Conservation (phyloP, 176 grass and related monocot genomes). For the Carex littledalei region DNA sequence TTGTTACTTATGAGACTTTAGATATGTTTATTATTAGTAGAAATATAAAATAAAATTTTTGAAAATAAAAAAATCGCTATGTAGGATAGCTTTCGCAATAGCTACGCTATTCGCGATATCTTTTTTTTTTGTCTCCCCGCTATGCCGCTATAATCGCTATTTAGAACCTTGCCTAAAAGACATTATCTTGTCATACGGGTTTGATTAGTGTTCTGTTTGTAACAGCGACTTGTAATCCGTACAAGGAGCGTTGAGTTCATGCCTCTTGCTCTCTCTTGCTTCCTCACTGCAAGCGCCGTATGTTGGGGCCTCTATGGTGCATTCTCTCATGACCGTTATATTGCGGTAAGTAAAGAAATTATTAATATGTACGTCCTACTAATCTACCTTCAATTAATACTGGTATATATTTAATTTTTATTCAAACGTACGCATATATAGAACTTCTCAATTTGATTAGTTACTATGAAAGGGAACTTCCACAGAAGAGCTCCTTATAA, state of each 20-base stretch:
- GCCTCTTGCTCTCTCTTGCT: constrained; percentile 74
- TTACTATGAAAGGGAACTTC: neutral
- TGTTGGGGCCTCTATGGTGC: constrained; percentile 71
- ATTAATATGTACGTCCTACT: neutral
- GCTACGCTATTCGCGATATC: too few relatives aligned
- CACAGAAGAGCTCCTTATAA: neutral
- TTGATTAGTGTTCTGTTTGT: neutral
- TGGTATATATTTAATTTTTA: neutral
- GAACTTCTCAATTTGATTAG: neutral
- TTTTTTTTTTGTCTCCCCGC: too few relatives aligned
- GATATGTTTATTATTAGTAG: too few relatives aligned
- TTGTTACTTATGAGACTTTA: too few relatives aligned
- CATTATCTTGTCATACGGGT: neutral
- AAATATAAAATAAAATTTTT: too few relatives aligned
- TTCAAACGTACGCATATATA: neutral
- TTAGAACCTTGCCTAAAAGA: too few relatives aligned
- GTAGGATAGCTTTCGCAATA: too few relatives aligned
- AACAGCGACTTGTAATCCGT: constrained; percentile 65
- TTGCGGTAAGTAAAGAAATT: constrained; percentile 32
- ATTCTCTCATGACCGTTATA: constrained; percentile 62
- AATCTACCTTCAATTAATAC: neutral
- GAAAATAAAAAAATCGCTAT: too few relatives aligned
- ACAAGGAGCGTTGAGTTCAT: constrained; percentile 91
- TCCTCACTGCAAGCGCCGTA: constrained; percentile 75
- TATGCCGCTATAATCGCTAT: too few relatives aligned